Conservation (phyloP, 2,329 filamentous ascomycete genomes). For the Furcasterigmium furcatum region DNA sequence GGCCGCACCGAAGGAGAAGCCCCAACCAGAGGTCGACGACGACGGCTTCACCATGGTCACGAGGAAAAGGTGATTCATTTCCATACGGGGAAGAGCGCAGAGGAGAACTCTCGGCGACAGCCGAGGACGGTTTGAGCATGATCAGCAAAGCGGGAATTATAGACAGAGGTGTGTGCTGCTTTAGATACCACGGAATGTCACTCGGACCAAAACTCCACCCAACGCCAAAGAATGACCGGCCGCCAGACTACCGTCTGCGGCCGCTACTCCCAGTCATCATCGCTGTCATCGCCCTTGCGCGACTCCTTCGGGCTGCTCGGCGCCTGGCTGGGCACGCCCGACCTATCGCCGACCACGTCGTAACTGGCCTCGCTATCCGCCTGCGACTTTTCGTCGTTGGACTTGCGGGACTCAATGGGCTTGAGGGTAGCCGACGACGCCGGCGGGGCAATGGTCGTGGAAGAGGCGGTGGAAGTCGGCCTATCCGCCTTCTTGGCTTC, state of each 20-base stretch:
- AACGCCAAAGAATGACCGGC: constrained; percentile 9
- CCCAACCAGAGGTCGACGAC: constrained; percentile 70
- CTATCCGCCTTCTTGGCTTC: constrained; percentile 24
- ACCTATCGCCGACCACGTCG: constrained; percentile 80
- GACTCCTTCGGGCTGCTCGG: constrained; percentile 62
- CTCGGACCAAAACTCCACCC: constrained; percentile 13
- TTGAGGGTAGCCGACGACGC: constrained; percentile 45
- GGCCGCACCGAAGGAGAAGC: constrained; percentile 56
- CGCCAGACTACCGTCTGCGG: background rate
- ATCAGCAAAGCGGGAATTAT: background rate
- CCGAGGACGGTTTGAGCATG: background rate
- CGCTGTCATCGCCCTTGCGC: constrained; percentile 57
- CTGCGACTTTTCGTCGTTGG: constrained; percentile 85
- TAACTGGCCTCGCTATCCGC: constrained; percentile 95
- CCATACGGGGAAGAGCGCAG: too few relatives aligned
- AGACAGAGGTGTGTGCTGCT: background rate
- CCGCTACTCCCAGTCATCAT: constrained; percentile 72
- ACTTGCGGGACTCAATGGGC: constrained; percentile 62
- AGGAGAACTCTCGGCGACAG: too few relatives aligned
- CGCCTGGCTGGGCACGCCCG: constrained; percentile 74
- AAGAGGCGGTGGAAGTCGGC: constrained; percentile 51
- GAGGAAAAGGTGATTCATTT: constrained; percentile 49
- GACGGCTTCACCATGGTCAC: constrained; percentile 78
- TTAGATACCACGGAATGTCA: constrained; percentile 2
- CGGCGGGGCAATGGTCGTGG: constrained; percentile 57